Percentiles rank a stretch among this genome's conserved stretches.
Conservation (phyloP, 352 stramenopile species). For the Pythium chondricola region DNA sequence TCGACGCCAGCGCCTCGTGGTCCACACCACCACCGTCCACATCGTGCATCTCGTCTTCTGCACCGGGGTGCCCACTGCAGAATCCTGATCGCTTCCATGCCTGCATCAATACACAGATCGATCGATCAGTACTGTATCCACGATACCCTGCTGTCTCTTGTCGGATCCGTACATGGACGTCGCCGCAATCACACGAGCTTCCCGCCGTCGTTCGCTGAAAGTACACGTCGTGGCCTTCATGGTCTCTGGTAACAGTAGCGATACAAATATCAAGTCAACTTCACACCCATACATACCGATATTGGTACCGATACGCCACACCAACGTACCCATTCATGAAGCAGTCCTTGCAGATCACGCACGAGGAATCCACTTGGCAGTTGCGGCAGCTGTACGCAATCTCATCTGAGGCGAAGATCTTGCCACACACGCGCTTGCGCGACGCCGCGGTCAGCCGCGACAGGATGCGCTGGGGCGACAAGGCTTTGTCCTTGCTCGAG, state of each 20-base stretch:
- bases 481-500: conserved; percentile 41
- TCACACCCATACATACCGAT: no score
- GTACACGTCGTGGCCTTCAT: conserved; percentile 79
- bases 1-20: background rate
- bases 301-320: no score
- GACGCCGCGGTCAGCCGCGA: conserved; percentile 50
- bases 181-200: conserved; percentile 82
- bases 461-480: conserved; percentile 45
- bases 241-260: conserved; percentile 26
- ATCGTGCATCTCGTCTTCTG: conserved; percentile 22
- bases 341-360: conserved; percentile 83
- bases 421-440: conserved; percentile 72
- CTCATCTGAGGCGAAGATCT: conserved; percentile 82
- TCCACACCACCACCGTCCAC: background rate
- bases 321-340: conserved; percentile 73
- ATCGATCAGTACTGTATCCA: background rate
- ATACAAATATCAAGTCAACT: background rate
- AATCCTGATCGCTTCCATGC: conserved; percentile 77
- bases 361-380: conserved; percentile 81
- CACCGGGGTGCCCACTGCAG: conserved; percentile 70
- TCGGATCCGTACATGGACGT: conserved; percentile 47
- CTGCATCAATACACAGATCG: conserved; percentile 18
- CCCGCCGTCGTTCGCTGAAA: conserved; percentile 83
- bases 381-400: conserved; percentile 86
- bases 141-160: background rate